Conservation (phyloP, 129 eudicot species). For the Flaveria robusta region DNA sequence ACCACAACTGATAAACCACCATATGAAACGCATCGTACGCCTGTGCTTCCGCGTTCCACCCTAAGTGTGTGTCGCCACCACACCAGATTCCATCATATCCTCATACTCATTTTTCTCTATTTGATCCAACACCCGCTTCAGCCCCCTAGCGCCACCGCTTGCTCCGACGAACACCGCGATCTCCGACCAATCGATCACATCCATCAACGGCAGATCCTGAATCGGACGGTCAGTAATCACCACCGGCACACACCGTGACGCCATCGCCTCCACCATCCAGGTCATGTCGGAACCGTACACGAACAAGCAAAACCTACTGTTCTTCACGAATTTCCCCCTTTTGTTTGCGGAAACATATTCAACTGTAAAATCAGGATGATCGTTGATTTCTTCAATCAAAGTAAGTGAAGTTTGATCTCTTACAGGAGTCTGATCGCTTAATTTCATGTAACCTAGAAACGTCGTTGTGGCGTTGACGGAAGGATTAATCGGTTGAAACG, state of each 20-base stretch:
- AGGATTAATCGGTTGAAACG: conserved; percentile 25
- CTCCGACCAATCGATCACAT: conserved; percentile 78
- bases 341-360: conserved; percentile 42
- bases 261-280: conserved; percentile 72
- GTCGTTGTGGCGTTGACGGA: conserved; percentile 24
- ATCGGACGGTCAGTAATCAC: conserved; percentile 86
- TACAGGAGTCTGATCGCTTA: conserved; percentile 24
- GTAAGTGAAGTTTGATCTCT: no score
- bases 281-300: conserved; percentile 56
- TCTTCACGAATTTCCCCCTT: conserved; percentile 18
- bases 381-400: conserved; percentile 40
- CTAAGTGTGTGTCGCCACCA: conserved; percentile 64
- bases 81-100: conserved; percentile 67
- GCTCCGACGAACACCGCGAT: conserved; percentile 59
- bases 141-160: conserved; percentile 44
- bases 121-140: conserved; percentile 51
- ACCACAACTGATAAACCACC: conserved; percentile 95
- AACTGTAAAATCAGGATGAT: conserved; percentile 48
- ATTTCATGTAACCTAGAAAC: conserved; percentile 52
- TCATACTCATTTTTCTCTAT: conserved; percentile 46
- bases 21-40: conserved; percentile 89
- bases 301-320: conserved; percentile 67
- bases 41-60: conserved; percentile 79
- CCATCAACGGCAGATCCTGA: conserved; percentile 91
- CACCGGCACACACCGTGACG: conserved; percentile 76